phyloP scores from a whole-genome alignment of 805 yeast genomes.

The Teunomyces lycoperdinae region DNA sequence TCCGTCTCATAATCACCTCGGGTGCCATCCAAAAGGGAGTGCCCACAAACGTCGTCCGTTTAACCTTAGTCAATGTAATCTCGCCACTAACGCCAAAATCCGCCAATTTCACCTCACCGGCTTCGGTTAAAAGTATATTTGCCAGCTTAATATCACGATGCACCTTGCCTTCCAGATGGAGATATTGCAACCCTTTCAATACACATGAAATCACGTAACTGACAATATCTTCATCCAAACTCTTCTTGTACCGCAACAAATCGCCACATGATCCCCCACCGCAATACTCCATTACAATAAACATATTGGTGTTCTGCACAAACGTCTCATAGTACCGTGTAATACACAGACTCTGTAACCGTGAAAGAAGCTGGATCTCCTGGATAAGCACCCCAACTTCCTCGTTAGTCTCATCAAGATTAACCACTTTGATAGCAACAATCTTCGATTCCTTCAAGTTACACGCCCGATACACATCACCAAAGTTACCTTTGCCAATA shows the following conservation, averaged over 20 bases:
- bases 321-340: constrained; percentile 63
- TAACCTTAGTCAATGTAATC: constrained; percentile 50
- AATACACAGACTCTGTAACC: constrained; percentile 61
- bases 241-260: constrained; percentile 54
- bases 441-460: constrained; percentile 28
- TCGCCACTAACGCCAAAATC: constrained; percentile 95
- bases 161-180: constrained; percentile 72
- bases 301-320: constrained; percentile 64
- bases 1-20: constrained; percentile 63
- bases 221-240: constrained; percentile 56
- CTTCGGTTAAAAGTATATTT: constrained; percentile 68
- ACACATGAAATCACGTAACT: constrained; percentile 63
- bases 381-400: constrained; percentile 68
- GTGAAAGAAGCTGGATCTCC: constrained; percentile 75
- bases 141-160: constrained; percentile 93
- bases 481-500: constrained; percentile 83
- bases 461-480: constrained; percentile 73
- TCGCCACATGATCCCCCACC: constrained; percentile 93
- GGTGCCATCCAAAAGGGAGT: constrained; percentile 99
- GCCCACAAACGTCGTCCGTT: constrained; percentile 81
- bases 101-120: constrained; percentile 75
- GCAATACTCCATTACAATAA: constrained; percentile 93
- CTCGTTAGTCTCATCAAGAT: constrained; percentile 75
- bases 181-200: constrained; percentile 67
- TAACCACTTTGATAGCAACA: constrained; percentile 86